phyloP scores from a whole-genome alignment of 75 land plant genomes.

The Sequoia sempervirens region DNA sequence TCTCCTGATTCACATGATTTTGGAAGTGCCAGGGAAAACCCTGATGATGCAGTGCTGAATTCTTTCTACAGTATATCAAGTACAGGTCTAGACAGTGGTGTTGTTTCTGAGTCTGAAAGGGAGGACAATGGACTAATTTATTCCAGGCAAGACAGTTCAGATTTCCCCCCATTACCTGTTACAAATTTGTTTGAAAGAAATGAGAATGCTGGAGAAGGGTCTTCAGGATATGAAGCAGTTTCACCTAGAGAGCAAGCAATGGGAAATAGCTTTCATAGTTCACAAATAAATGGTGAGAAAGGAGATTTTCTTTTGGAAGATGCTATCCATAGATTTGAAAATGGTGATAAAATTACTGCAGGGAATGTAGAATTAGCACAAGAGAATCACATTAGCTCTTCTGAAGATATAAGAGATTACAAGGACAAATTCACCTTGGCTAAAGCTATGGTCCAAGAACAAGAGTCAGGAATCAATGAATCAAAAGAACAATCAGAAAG shows the following conservation, averaged over 20 bases:
- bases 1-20: conserved; percentile 31
- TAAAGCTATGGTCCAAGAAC: conserved; percentile 18
- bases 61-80: conserved; percentile 14
- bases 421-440: background rate
- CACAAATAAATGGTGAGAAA: conserved; percentile 2
- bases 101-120: conserved; percentile 13
- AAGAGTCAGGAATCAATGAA: conserved; percentile 8
- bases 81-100: conserved; percentile 20
- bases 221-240: conserved; percentile 6
- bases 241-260: conserved; percentile 6
- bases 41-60: conserved; percentile 27
- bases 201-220: conserved; percentile 18
- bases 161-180: conserved; percentile 62
- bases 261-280: conserved; percentile 4
- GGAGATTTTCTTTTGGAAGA: conserved; percentile 1
- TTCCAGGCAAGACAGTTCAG: conserved; percentile 25
- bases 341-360: background rate
- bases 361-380: background rate
- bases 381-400: background rate
- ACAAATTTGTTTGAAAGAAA: conserved; percentile 46
- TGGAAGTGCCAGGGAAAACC: conserved; percentile 35
- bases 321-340: background rate
- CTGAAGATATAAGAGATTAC: background rate
- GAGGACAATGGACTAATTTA: conserved; percentile 15
- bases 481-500: conserved; percentile 11